phyloP scores from a whole-genome alignment of 2,329 filamentous ascomycete genomes.

The Rugonectria rugulosa region DNA sequence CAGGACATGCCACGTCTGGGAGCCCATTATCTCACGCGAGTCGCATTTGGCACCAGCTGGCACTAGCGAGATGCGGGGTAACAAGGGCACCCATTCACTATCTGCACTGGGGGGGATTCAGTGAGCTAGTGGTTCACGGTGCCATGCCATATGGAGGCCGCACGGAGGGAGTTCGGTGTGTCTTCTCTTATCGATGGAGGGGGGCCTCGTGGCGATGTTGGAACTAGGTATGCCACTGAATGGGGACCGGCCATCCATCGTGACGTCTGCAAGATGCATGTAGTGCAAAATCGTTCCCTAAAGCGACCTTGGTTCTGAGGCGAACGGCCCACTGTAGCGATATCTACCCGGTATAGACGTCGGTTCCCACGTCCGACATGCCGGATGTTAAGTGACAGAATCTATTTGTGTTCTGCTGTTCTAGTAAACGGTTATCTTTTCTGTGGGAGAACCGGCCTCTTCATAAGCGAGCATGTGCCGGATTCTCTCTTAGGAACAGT shows the following conservation, averaged over 20 bases:
- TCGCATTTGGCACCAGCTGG: constrained; percentile 5
- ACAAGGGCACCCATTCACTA: constrained; percentile 6
- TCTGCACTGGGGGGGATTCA: neutral
- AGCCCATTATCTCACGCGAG: constrained; percentile 4
- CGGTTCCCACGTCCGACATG: too few relatives aligned
- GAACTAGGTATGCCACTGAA: too few relatives aligned
- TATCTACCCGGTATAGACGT: too few relatives aligned
- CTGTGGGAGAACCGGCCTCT: too few relatives aligned
- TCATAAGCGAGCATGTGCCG: too few relatives aligned
- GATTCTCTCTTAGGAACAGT: too few relatives aligned
- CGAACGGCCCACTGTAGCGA: too few relatives aligned
- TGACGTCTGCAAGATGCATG: neutral
- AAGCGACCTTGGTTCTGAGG: too few relatives aligned
- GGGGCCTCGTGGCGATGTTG: neutral
- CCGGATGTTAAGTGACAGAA: too few relatives aligned
- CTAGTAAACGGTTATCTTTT: too few relatives aligned
- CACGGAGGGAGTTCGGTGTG: neutral
- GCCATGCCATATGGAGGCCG: constrained; percentile 7
- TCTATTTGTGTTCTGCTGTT: too few relatives aligned
- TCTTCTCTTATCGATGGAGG: constrained; percentile 11
- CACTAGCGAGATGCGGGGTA: constrained; percentile 23
- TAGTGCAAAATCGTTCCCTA: neutral
- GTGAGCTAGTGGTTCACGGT: neutral
- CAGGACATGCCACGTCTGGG: constrained; percentile 13
- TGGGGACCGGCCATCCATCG: neutral